These are phyloP conservation scores for Phycomyces nitens DNA, from an alignment of 192 early-diverging fungal genomes.

Conservation along the genomic window DNA sequence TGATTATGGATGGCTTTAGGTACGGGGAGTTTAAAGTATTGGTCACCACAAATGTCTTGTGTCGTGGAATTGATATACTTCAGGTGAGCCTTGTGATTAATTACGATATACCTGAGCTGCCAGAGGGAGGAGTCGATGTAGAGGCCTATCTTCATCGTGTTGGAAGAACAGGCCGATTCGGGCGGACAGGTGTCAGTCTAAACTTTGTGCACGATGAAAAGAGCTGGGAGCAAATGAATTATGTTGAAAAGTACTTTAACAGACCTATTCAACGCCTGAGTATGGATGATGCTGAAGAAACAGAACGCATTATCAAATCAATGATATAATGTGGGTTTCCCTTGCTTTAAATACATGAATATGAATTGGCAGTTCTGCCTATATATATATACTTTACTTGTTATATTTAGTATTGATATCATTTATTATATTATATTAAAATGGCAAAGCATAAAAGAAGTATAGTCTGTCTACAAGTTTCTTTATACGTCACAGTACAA, in stretches of 20 bases:
- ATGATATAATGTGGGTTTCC: neutral
- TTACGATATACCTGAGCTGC: slow-evolving; percentile 87
- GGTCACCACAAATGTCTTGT: slow-evolving; percentile 94
- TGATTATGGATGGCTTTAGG: slow-evolving; percentile 90
- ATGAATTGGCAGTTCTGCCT: no score
- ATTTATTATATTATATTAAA: no score
- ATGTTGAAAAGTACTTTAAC: slow-evolving; percentile 78
- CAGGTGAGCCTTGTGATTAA: slow-evolving; percentile 96
- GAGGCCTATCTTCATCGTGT: slow-evolving; percentile 98
- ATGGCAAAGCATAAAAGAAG: no score
- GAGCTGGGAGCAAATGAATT: slow-evolving; percentile 73
- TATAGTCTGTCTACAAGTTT: no score
- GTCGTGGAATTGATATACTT: slow-evolving; percentile 95
- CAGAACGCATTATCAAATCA: slow-evolving; percentile 85
- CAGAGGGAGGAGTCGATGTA: slow-evolving; percentile 60
- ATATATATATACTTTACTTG: no score
- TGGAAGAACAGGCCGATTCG: slow-evolving; percentile 96
- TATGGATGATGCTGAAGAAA: slow-evolving; percentile 79
- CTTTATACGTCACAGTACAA: no score
- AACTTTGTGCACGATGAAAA: slow-evolving; percentile 89
- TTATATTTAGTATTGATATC: no score
- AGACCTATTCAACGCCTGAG: slow-evolving; percentile 76
- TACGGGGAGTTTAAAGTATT: slow-evolving; percentile 86
- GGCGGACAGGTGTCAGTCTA: slow-evolving; percentile 87
- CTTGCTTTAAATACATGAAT: no score